Conservation (phyloP, 2,329 filamentous ascomycete genomes). For the Colletotrichum chrysophilum region DNA sequence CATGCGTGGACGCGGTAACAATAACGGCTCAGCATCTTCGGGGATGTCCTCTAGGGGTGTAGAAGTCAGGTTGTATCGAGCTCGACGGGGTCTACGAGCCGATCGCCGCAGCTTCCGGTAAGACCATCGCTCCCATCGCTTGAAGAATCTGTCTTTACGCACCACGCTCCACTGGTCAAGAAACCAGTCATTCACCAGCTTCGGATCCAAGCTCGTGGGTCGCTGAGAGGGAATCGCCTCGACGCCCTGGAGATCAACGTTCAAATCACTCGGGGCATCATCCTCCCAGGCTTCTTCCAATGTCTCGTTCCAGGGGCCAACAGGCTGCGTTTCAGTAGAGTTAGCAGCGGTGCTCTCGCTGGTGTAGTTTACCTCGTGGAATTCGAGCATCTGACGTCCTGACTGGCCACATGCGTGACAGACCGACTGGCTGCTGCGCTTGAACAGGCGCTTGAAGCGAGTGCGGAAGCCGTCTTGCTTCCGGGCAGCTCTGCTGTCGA, state of each 20-base stretch:
- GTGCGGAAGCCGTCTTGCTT: neutral
- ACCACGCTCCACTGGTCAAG: neutral
- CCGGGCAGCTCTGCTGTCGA: neutral
- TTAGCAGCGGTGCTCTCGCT: neutral
- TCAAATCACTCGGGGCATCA: neutral
- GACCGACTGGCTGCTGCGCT: neutral
- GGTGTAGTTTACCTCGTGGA: neutral
- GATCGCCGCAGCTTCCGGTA: neutral
- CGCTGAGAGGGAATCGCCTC: neutral
- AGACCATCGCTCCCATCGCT: neutral
- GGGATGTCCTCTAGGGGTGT: neutral
- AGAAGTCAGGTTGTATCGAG: neutral
- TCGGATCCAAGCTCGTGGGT: neutral
- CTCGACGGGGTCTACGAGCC: neutral
- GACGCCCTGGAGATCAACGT: neutral
- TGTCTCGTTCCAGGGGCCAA: neutral
- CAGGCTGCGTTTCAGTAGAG: neutral
- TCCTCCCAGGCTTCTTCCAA: neutral
- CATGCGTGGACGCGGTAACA: neutral
- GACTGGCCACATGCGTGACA: neutral
- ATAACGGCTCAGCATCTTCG: neutral
- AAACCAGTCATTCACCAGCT: neutral
- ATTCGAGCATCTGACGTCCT: neutral
- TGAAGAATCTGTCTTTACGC: neutral
- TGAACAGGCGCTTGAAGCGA: neutral